Evolutionary conservation across 768 basidiomycete genomes (phyloP).

Genomic region (Suillus alpinus): DNA sequence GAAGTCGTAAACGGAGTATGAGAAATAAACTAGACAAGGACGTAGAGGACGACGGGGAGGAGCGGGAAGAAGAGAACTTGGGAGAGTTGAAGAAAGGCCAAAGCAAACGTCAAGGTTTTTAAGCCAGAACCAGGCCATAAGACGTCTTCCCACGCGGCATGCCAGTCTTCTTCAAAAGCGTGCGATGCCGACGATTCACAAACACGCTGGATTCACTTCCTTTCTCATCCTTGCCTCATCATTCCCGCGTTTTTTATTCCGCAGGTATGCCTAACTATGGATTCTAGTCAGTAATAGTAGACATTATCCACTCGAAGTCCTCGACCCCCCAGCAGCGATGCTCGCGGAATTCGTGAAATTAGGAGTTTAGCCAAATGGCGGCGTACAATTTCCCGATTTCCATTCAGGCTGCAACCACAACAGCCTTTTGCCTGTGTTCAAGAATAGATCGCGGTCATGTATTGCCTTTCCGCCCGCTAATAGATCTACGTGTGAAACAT

Average conservation of each 20-base stretch:
- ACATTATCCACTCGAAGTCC: conserved; percentile 9
- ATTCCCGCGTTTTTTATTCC: conserved; percentile 13
- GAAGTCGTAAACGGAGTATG: conserved; percentile 13
- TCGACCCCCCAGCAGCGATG: conserved; percentile 5
- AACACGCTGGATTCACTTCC: conserved; percentile 6
- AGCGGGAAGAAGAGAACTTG: conserved; percentile 23
- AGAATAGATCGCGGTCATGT: conserved; percentile 4
- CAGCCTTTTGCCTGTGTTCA: neutral
- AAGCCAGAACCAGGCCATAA: conserved; percentile 6
- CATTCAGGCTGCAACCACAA: neutral
- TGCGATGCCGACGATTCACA: conserved; percentile 19
- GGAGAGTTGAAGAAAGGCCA: conserved; percentile 7
- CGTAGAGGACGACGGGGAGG: neutral
- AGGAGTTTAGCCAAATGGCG: neutral
- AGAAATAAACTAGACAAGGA: conserved; percentile 6
- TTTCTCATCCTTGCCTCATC: conserved; percentile 12
- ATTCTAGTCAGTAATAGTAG: conserved; percentile 4
- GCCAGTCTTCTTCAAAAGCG: neutral
- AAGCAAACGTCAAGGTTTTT: conserved; percentile 13
- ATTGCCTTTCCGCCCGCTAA: conserved; percentile 12
- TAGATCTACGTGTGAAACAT: conserved; percentile 31
- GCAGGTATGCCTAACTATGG: neutral
- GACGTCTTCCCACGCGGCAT: conserved; percentile 20
- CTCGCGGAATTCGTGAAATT: conserved; percentile 3
- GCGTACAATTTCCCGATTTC: neutral